Evolutionary conservation across 805 yeast genomes (phyloP), one percentile per base, ranked within the genome.

Genomic region (Saturnispora ahearnii): DNA sequence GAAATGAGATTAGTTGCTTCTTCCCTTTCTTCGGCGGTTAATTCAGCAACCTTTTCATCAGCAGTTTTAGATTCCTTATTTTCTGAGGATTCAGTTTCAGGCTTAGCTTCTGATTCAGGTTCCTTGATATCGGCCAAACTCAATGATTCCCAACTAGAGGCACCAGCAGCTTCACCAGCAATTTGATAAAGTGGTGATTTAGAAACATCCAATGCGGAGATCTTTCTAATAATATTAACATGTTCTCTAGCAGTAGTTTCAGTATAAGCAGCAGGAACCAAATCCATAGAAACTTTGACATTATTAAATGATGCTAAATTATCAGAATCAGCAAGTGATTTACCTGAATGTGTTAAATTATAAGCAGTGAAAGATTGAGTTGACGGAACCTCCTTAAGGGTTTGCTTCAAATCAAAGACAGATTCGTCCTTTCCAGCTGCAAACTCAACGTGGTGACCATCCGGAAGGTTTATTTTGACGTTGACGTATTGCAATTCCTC

Each of bases 281-380:
- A 62, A 15, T 62, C 65, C 45, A 86, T 61, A 1, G 61, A 55
- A n/a, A 78, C 57, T 22, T 60, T 59, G 15, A 59, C 59, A 9
- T 41, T 33, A 7, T 38, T 38, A 41, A 47, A 21, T 5, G 13
- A 26, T 4, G 61, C 62, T 7, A 59, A 60, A n/a, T 56, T 55
- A 24, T 72, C 68, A 18, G 50, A 51, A 40, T 62, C 56, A 3
- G 57, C 30, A 12, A 59, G 38, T 10, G 51, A 51, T 12, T 63
- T 64, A 22, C 70, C 74, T 7, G 68, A 62, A 41, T 60, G 61
- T 40, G 58, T 61, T 21, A 86, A 68, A 3, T 73, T 65, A 60
- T 78, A 87, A 56, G 79, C 75, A 30, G 95, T 82, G 57, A 76
- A 72, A 45, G 79, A 82, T 56, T 73, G 73, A 41, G 84, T 76